phyloP scores from a whole-genome alignment of 139 green algal genomes.

The Volvox reticuliferus region DNA sequence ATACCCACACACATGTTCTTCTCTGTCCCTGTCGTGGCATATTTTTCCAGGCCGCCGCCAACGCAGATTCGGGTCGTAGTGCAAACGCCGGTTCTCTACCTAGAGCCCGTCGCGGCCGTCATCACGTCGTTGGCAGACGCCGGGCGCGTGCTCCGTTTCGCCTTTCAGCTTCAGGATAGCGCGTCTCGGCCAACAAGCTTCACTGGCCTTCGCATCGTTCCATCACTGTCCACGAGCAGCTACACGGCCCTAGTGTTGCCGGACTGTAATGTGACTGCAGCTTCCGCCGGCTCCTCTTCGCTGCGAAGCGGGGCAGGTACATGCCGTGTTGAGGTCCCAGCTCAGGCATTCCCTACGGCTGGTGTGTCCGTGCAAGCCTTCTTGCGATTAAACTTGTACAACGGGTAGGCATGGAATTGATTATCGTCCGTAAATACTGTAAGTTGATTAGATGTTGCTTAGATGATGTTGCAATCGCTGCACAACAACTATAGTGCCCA shows the following conservation, averaged over 20 bases:
- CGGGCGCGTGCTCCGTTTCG: conserved; percentile 27
- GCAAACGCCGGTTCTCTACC: conserved; percentile 47
- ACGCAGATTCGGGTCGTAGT: conserved; percentile 26
- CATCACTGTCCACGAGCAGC: not conserved
- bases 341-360: conserved; percentile 43
- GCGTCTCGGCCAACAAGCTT: conserved; percentile 32
- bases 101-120: conserved; percentile 25
- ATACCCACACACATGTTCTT: too few species aligned
- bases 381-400: conserved; percentile 43
- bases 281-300: not conserved
- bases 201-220: conserved; percentile 28
- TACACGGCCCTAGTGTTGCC: conserved; percentile 3
- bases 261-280: conserved; percentile 2
- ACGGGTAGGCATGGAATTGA: conserved; percentile 45
- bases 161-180: conserved; percentile 57
- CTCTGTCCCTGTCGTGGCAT: not conserved
- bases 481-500: too few species aligned
- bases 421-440: too few species aligned
- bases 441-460: too few species aligned
- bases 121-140: not conserved
- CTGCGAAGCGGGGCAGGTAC: conserved; percentile 25
- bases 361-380: not conserved
- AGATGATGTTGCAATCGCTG: too few species aligned
- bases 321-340: conserved; percentile 38
- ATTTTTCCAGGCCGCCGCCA: conserved; percentile 20